Base-by-base conservation (phyloP, 345 rosid genomes). In the Ceriops zippeliana region DNA sequence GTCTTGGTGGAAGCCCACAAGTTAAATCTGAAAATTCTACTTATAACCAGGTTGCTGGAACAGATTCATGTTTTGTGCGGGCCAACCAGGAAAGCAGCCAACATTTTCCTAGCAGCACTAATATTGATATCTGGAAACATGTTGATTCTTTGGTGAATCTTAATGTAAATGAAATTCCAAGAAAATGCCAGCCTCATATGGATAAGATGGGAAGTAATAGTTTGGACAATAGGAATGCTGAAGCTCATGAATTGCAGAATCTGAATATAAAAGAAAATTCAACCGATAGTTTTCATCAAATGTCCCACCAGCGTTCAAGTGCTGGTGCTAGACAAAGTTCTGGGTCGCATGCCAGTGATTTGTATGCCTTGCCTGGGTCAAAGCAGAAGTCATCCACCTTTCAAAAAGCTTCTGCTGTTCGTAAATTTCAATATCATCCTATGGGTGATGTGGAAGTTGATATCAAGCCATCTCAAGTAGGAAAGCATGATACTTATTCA, bases 341-440 rank as follows among this genome's bases (percentile, higher is more conserved):
- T 31, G 70, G 80, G 85, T 61, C 73, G 62, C 85, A 88, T 78
- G 81, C 79, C 68, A 83, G 73, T 76, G 82, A 81, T 69, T 65
- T 78, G 8, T 66, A 63, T 62, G 62, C 81, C 73, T 75, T 82
- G 46, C 75, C 81, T 47, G 83, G 82, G 17, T 82, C 76, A 59
- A 82, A 83, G 72, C 88, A 81, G 62, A 85, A 81, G 74, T 75
- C 82, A 74, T 75, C 86, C 62, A 57, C 59, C 35, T 72, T 75
- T 78, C 78, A 68, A 63, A 85, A 77, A 77, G 83, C 84, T 11
- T 75, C 82, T 56, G 82, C 68, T 61, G 61, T 75, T 59, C 91
- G 89, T 70, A 92, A 80, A 79, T 90, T 93, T 85, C 93, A 90
- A 71, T 89, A 85, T 79, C 98, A 90, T 82, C 97, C 97, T n/a